Evolutionary conservation across 1,284 basidiomycete species (phyloP).

Genomic region (Wallemia mellicola): DNA sequence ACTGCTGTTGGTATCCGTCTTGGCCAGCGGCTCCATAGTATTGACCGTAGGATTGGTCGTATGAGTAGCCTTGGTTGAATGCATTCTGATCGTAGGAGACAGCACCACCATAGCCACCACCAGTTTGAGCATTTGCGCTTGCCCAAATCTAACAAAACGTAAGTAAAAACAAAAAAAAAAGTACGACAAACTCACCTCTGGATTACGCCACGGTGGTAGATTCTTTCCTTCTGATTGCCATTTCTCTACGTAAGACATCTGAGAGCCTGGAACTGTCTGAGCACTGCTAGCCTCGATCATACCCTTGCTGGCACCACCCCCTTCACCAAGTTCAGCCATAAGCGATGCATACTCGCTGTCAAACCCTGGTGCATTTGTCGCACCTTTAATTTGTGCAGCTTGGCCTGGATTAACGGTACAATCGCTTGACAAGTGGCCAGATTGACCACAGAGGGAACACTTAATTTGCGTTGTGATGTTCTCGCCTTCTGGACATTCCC

Average conservation of each 20-base stretch:
- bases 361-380: constrained; percentile 19
- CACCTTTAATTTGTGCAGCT: constrained; percentile 4
- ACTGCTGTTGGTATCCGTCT: neutral
- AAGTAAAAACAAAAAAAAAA: neutral
- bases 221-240: neutral
- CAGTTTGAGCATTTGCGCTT: neutral
- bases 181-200: neutral
- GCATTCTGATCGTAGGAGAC: neutral
- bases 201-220: neutral
- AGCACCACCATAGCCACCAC: neutral
- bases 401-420: constrained; percentile 7
- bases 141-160: neutral
- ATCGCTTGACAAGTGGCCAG: constrained; percentile 13
- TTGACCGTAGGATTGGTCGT: neutral
- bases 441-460: constrained; percentile 13
- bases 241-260: neutral
- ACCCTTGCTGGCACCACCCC: constrained; percentile 25
- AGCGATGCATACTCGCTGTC: constrained; percentile 91
- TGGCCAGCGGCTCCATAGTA: neutral
- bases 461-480: constrained; percentile 11
- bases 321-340: constrained; percentile 94
- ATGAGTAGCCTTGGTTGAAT: neutral
- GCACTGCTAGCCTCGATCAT: neutral
- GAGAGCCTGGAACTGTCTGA: neutral
- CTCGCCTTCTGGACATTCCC: constrained; percentile 1